phyloP scores from a whole-genome alignment of 495 filamentous ascomycete genomes.

The Aspergillus egyptiacus region DNA sequence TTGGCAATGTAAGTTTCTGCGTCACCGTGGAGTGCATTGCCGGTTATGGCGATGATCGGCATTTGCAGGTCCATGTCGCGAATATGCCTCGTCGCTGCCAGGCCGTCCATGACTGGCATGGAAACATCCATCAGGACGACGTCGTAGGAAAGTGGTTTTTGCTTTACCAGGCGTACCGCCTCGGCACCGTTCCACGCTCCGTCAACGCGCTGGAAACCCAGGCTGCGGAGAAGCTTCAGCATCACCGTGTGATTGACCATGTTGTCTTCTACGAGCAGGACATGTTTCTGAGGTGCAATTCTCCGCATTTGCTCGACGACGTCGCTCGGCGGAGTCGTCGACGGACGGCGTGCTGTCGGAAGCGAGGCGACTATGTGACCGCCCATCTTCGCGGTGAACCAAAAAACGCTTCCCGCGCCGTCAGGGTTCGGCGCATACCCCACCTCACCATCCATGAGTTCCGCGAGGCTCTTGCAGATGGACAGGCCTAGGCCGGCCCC shows the following conservation, averaged over 20 bases:
- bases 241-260: constrained; percentile 60
- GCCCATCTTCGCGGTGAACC: constrained; percentile 49
- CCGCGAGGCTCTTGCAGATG: constrained; percentile 73
- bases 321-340: neutral
- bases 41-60: constrained; percentile 60
- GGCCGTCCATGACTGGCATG: constrained; percentile 69
- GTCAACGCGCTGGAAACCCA: constrained; percentile 50
- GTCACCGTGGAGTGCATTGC: constrained; percentile 58
- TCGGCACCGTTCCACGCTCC: constrained; percentile 52
- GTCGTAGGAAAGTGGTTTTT: constrained; percentile 47
- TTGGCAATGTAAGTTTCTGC: constrained; percentile 50
- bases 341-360: neutral
- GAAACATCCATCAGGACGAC: constrained; percentile 58
- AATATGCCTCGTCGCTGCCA: constrained; percentile 58
- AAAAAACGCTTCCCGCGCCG: constrained; percentile 52
- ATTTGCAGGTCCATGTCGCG: constrained; percentile 45
- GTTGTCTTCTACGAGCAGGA: constrained; percentile 56
- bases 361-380: constrained; percentile 24
- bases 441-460: constrained; percentile 78
- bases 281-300: constrained; percentile 39
- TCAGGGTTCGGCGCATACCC: constrained; percentile 49
- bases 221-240: constrained; percentile 48
- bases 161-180: constrained; percentile 48
- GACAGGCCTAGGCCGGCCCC: constrained; percentile 78
- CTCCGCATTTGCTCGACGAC: constrained; percentile 16